A percentile compares a stretch with the other conserved stretches of the same genome.
These are phyloP conservation scores for Kuraishia cidri DNA, from an alignment of 805 yeast genomes.

Conservation along the genomic window DNA sequence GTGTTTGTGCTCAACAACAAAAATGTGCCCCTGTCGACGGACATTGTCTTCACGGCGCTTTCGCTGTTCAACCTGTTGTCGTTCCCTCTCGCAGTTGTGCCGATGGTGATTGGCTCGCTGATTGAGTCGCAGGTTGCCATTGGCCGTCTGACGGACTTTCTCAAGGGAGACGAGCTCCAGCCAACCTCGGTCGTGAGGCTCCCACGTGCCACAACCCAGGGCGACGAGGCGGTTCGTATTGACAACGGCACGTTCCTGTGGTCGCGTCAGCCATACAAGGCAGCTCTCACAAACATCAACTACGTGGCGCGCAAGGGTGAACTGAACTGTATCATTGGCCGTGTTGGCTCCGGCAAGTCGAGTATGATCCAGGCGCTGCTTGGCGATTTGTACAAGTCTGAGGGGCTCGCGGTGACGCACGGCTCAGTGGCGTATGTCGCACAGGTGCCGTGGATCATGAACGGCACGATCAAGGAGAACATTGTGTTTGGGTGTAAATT, in stretches of 20 bases:
- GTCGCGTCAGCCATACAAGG: slow-evolving; percentile 67
- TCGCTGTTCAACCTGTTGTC: slow-evolving; percentile 80
- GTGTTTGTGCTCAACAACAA: slow-evolving; percentile 52
- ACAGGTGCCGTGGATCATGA: slow-evolving; percentile 94
- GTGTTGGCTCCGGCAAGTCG: slow-evolving; percentile 87
- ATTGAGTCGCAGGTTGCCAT: slow-evolving; percentile 87
- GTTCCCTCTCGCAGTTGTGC: slow-evolving; percentile 89
- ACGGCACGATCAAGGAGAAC: slow-evolving; percentile 82
- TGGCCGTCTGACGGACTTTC: slow-evolving; percentile 63
- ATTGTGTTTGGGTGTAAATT: slow-evolving; percentile 78
- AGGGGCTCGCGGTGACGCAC: slow-evolving; percentile 62
- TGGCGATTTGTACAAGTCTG: slow-evolving; percentile 73
- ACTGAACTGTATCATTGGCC: slow-evolving; percentile 78
- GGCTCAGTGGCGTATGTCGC: slow-evolving; percentile 87
- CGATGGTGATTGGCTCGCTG: slow-evolving; percentile 77
- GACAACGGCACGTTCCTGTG: slow-evolving; percentile 68
- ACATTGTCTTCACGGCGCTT: slow-evolving; percentile 85
- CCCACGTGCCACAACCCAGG: slow-evolving; percentile 37
- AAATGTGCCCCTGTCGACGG: slow-evolving; percentile 68
- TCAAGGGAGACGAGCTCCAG: slow-evolving; percentile 75
- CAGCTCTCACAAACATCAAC: slow-evolving; percentile 56
- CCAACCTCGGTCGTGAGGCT: slow-evolving; percentile 46
- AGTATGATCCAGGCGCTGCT: slow-evolving; percentile 70
- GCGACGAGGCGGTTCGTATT: slow-evolving; percentile 60
- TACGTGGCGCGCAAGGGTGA: slow-evolving; percentile 66